Evolutionary conservation across 371 early-diverging fungal genomes (phyloP).

Genomic region (Actinomortierella ambigua): DNA sequence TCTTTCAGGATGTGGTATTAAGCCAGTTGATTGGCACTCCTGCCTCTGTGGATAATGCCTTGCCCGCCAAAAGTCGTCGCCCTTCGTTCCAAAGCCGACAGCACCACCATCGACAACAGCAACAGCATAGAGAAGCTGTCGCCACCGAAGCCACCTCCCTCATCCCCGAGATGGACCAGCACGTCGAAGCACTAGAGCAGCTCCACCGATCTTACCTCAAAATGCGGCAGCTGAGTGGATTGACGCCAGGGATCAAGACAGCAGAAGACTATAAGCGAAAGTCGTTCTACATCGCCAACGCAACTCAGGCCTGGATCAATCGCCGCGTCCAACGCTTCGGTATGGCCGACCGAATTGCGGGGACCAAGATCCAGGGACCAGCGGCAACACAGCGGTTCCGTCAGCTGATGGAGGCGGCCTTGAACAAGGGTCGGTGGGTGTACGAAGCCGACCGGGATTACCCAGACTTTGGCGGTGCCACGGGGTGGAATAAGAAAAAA

Average conservation of each 20-base stretch:
- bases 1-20: conserved; percentile 21
- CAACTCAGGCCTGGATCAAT: not conserved
- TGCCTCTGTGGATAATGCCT: no score
- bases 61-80: no score
- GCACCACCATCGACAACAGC: not conserved
- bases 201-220: no score
- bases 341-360: conserved; percentile 10
- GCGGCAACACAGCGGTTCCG: conserved; percentile 29
- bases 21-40: no score
- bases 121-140: conserved; percentile 1
- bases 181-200: not conserved
- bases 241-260: conserved; percentile 1
- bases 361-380: conserved; percentile 15
- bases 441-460: conserved; percentile 32
- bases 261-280: not conserved
- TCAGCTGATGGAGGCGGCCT: conserved; percentile 29
- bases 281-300: not conserved
- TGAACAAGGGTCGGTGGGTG: conserved; percentile 41
- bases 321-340: conserved; percentile 6
- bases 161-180: no score
- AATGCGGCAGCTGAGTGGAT: no score
- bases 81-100: not conserved
- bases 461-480: conserved; percentile 41
- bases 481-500: conserved; percentile 40
- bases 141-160: not conserved